Base-by-base conservation (phyloP, 2,329 filamentous ascomycete species). In the Sporothrix schenckii region DNA sequence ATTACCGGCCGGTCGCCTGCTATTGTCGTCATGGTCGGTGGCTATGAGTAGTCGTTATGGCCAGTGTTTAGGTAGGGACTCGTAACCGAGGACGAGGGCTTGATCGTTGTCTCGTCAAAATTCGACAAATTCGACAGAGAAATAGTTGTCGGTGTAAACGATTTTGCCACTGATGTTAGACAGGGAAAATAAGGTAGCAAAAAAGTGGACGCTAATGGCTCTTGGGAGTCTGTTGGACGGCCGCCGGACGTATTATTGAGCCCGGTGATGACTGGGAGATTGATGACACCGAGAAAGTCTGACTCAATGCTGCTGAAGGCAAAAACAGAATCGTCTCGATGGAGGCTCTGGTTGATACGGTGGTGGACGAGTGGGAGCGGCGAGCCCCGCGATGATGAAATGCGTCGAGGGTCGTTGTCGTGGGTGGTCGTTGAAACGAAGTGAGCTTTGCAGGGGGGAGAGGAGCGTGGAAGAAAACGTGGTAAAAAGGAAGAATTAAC, bases 21-120 rank as follows among this genome's bases (percentile, higher is more conserved):
- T 69, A 84, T 81, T 11, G 83, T 84, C 72, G 86, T 83, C 87
- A 88, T 88, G 54, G 61, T 66, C 11, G 54, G 13, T 34, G 61
- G 14, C 5, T 21, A n/a, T 41, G 58, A 34, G 47, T 13, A 16
- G 27, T 66, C 30, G n/a, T 44, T 24, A 44, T 10, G 44, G 10
- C 6, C 7, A 13, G 49, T 52, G 4, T 66, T 50, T 13, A 21
- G 6, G 16, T n/a, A 21, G 19, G 34, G n/a, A 21, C 6, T 60
- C 34, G 39, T 19, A 44, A 24, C 24, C 34, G 2, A 30, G 30
- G 30, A n/a, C 24, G 49, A n/a, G 44, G 44, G 13, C 50, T 34
- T 49, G 13, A 34, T 14, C 27, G 27, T 19, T 24, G 56, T 14
- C 11, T 61, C n/a, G 56, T 44, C 56, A 34, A 44, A 14, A 44